A percentile compares a stretch with the other conserved stretches of the same genome.
Conservation (phyloP, 805 yeast genomes). For the Wickerhamiella kazuoi region DNA sequence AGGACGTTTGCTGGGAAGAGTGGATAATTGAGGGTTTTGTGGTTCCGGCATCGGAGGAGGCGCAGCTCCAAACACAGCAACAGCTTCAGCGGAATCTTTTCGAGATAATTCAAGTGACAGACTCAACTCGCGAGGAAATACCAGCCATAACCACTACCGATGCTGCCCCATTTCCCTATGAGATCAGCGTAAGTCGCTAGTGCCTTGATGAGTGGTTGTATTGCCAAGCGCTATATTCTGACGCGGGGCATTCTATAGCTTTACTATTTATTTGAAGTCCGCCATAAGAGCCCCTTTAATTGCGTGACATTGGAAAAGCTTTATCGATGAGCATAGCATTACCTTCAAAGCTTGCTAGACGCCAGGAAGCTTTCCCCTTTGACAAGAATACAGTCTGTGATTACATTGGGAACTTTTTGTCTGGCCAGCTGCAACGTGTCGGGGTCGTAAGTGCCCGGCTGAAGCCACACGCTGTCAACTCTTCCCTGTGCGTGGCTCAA, state of each 20-base stretch:
- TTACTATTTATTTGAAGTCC: no score
- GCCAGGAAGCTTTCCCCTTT: slow-evolving; percentile 32
- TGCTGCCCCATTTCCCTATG: slow-evolving; percentile 45
- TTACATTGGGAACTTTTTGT: slow-evolving; percentile 21
- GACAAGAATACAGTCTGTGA: slow-evolving; percentile 55
- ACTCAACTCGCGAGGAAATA: slow-evolving; percentile 43
- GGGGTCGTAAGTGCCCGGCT: slow-evolving; percentile 58
- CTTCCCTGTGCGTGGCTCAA: slow-evolving; percentile 18
- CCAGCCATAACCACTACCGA: slow-evolving; percentile 60
- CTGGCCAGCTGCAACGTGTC: slow-evolving; percentile 25
- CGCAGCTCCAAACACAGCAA: slow-evolving; percentile 13
- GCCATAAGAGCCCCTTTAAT: no score
- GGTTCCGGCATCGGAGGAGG: slow-evolving; percentile 20
- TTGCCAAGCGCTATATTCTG: no score
- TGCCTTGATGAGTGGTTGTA: no score
- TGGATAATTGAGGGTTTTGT: slow-evolving; percentile 43
- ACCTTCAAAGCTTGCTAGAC: neutral
- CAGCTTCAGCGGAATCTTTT: slow-evolving; percentile 28
- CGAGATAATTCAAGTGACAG: slow-evolving; percentile 35
- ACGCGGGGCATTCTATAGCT: no score
- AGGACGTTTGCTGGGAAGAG: slow-evolving; percentile 46
- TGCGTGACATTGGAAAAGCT: neutral
- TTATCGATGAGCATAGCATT: no score
- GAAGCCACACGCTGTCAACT: slow-evolving; percentile 58
- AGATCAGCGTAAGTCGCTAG: slow-evolving; percentile 19